Conservation (phyloP, 192 early-diverging fungal genomes). For the Piromyces sp. region DNA sequence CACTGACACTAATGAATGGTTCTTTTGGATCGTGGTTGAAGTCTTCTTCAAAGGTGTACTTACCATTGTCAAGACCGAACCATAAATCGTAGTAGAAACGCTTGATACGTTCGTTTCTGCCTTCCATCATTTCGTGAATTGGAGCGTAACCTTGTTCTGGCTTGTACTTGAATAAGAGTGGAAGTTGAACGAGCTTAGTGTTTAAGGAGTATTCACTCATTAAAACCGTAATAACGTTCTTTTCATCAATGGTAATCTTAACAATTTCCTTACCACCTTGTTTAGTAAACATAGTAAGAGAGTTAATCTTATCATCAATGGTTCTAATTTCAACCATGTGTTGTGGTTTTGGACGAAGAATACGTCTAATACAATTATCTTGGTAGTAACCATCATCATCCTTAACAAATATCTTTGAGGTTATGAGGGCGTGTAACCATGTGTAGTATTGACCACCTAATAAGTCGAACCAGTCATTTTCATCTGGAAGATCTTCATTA, state of each 20-base stretch:
- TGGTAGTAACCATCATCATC: constrained; percentile 28
- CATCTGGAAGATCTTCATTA: constrained; percentile 31
- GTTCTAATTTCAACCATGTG: constrained; percentile 33
- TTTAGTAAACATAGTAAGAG: constrained; percentile 28
- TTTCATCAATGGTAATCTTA: constrained; percentile 26
- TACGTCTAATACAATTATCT: constrained; percentile 43
- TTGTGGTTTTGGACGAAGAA: constrained; percentile 28
- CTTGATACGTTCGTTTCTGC: constrained; percentile 66
- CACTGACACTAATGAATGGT: constrained; percentile 44
- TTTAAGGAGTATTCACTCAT: constrained; percentile 20
- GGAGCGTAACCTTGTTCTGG: constrained; percentile 59
- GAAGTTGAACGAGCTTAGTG: constrained; percentile 46
- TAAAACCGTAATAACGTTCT: constrained; percentile 43
- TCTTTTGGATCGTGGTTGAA: constrained; percentile 35
- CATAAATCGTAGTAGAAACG: constrained; percentile 72
- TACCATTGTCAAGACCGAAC: constrained; percentile 32
- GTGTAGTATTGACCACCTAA: constrained; percentile 52
- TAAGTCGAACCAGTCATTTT: constrained; percentile 46
- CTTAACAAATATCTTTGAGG: constrained; percentile 58
- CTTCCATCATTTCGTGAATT: constrained; percentile 77
- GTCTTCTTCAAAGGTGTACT: constrained; percentile 22
- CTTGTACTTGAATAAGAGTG: constrained; percentile 65
- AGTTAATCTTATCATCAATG: constrained; percentile 24
- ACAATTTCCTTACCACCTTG: constrained; percentile 25
- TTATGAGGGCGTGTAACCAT: constrained; percentile 76